Evolutionary conservation across 1,284 basidiomycete genomes (phyloP), one percentile per base, ranked within the genome.

Genomic region (Ceratobasidium sp.): DNA sequence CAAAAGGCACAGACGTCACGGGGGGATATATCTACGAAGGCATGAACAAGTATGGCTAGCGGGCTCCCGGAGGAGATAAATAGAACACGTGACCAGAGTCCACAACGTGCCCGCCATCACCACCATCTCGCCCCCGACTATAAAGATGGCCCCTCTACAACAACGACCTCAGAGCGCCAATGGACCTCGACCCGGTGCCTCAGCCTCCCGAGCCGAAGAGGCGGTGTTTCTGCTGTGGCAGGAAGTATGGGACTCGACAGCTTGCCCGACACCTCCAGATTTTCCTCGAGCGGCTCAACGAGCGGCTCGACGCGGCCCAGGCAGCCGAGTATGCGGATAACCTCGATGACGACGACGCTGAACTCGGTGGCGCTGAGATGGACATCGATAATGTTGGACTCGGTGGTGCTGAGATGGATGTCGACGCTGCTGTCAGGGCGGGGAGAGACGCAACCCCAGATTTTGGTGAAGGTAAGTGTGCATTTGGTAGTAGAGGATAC

Each of bases 191-290:
- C 54, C 20, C 18, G 54, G 20, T n/a, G n/a, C n/a, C n/a, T n/a
- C n/a, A n/a, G 18, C 54, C 54, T 55, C 54, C 54, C 7, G 54
- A n/a, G 20, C 20, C 7, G 27, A 55, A 55, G 20, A 55, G 54
- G 27, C 54, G 54, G 8, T 55, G 54, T 55, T 55, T 55, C 54
- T 55, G 54, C 54, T 55, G 54, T 20, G 54, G 54, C 20, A 55
- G 54, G 27, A 55, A 55, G 54, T 55, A 55, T 20, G 54, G 54
- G 7, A n/a, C n/a, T n/a, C 54, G 54, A 55, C 54, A 55, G 54
- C 54, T 55, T 5, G 54, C 54, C n/a, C 54, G 54, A n/a, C 54
- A 55, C 54, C 54, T 55, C 7, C 54, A n/a, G n/a, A 5, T n/a
- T 55, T 55, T 55, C n/a, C 54, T 55, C 27, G 54, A 6, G 8